Percentiles rank a stretch among this genome's conserved stretches.
These are phyloP conservation scores for Trametes polyzona DNA, from an alignment of 1,284 basidiomycete species.

Conservation along the genomic window DNA sequence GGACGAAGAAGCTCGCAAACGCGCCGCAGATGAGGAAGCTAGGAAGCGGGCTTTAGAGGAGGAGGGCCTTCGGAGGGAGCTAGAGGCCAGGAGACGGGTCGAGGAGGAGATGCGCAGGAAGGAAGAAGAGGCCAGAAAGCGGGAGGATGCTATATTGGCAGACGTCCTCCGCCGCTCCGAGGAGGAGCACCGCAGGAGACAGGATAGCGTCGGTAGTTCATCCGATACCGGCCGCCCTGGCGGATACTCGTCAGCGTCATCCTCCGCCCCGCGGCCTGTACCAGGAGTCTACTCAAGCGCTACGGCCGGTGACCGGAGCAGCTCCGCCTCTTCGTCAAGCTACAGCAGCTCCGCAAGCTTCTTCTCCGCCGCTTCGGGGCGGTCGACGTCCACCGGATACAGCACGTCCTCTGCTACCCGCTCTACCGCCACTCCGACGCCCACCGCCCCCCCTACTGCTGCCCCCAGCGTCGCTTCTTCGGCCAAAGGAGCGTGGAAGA, in stretches of 20 bases:
- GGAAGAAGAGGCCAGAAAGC: conserved; percentile 8
- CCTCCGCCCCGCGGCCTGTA: conserved; percentile 25
- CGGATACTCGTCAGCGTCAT: conserved; percentile 26
- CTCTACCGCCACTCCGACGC: conserved; percentile 31
- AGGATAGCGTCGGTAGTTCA: conserved; percentile 33
- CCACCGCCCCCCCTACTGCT: conserved; percentile 24
- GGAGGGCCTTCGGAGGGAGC: conserved; percentile 13
- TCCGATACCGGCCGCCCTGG: conserved; percentile 24
- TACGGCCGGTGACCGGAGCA: conserved; percentile 33
- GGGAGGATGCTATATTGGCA: conserved; percentile 12
- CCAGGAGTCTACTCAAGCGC: conserved; percentile 27
- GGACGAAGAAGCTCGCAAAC: conserved; percentile 4
- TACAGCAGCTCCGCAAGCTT: conserved; percentile 22
- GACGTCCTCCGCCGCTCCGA: conserved; percentile 19
- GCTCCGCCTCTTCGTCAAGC: conserved; percentile 37
- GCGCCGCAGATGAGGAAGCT: conserved; percentile 14
- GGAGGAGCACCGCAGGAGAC: conserved; percentile 27
- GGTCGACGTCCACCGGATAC: conserved; percentile 29
- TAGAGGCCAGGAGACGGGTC: conserved; percentile 18
- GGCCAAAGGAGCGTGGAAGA: conserved; percentile 25
- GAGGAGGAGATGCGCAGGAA: conserved; percentile 17
- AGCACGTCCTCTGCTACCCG: conserved; percentile 30
- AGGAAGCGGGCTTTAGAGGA: conserved; percentile 12
- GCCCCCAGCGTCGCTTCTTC: conserved; percentile 12
- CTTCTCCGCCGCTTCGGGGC: conserved; percentile 27